Evolutionary conservation across 257 asterid species (phyloP).

Genomic region (Solanum bulbocastanum): DNA sequence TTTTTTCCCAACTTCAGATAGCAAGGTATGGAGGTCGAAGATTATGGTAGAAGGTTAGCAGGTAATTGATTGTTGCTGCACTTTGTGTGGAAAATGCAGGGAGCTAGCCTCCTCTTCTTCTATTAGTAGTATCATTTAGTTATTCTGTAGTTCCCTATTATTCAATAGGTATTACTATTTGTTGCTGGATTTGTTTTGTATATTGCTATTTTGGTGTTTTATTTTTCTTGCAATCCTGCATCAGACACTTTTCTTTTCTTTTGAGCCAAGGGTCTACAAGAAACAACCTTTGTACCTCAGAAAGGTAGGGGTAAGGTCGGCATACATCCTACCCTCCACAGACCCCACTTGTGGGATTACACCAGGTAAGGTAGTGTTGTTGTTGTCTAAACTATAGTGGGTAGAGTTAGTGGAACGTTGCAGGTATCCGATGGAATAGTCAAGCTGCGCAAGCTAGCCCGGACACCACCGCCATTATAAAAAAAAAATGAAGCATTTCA

Average conservation of each 20-base stretch:
- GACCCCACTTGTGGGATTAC: neutral
- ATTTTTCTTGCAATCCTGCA: neutral
- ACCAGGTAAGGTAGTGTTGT: neutral
- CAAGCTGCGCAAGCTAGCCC: neutral
- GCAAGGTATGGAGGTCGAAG: neutral
- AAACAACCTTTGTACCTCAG: neutral
- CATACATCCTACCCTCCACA: neutral
- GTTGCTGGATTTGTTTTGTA: neutral
- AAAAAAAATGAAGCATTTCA: neutral
- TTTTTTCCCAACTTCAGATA: neutral
- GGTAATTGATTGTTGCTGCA: neutral
- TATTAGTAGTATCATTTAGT: neutral
- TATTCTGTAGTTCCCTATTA: neutral
- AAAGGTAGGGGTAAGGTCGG: neutral
- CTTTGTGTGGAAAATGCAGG: neutral
- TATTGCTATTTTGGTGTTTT: neutral
- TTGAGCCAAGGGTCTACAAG: neutral
- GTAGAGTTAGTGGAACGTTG: neutral
- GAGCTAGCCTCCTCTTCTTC: neutral
- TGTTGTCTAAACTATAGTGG: neutral
- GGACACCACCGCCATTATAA: neutral
- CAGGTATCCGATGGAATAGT: neutral
- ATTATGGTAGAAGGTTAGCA: neutral
- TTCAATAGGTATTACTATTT: neutral
- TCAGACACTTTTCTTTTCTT: neutral